Evolutionary conservation across 106 monocot genomes (phyloP).

Genomic region (Dendrobium huoshanense): DNA sequence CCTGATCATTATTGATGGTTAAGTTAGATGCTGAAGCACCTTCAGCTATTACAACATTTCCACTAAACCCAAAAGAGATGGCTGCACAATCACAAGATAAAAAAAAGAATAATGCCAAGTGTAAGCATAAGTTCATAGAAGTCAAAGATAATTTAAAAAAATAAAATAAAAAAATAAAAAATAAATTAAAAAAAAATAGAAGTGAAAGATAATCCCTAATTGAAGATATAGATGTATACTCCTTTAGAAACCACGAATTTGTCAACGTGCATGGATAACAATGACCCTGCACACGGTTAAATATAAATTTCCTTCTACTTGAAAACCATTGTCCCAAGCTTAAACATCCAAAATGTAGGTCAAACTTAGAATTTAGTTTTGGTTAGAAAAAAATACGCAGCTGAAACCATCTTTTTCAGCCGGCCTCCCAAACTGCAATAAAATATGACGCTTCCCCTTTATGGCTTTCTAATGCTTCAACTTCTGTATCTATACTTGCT

Average conservation of each 20-base stretch:
- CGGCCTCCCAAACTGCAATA: not conserved
- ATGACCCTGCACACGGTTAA: not conserved
- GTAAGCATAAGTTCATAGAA: not conserved
- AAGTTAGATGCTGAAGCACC: conserved; percentile 30
- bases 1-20: conserved; percentile 30
- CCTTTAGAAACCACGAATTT: not conserved
- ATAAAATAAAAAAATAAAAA: too few relatives aligned
- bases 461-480: not conserved
- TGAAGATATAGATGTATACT: not conserved
- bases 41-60: conserved; percentile 36
- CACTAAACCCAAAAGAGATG: conserved; percentile 33
- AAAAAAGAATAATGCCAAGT: not conserved
- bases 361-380: not conserved
- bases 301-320: not conserved
- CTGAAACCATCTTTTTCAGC: not conserved
- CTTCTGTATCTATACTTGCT: not conserved
- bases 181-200: too few relatives aligned
- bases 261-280: not conserved
- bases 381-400: not conserved
- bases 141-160: not conserved
- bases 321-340: not conserved
- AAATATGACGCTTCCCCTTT: not conserved
- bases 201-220: not conserved
- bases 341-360: not conserved
- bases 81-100: conserved; percentile 28